Conservation (phyloP, 305 asterid genomes). For the Ilex paraguariensis region DNA sequence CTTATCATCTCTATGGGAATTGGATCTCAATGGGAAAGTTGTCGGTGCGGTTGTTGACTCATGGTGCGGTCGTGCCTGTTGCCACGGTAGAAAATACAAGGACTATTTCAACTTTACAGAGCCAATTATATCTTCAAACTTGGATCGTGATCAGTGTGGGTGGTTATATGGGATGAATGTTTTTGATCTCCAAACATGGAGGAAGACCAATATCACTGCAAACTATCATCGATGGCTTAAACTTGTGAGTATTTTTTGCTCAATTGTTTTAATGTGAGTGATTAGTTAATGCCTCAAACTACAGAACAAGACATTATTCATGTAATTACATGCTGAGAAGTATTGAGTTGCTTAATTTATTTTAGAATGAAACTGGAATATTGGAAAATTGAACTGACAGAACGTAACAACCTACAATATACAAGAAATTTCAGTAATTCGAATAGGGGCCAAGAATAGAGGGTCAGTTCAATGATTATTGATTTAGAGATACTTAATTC, state of each 20-base stretch:
- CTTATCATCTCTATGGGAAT: constrained; percentile 75
- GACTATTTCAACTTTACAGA: constrained; percentile 65
- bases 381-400: too few species aligned
- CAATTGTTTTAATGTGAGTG: too few species aligned
- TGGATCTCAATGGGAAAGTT: constrained; percentile 71
- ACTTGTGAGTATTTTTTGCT: constrained; percentile 36
- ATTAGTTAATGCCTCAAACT: too few species aligned
- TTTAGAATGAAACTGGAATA: too few species aligned
- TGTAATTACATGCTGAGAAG: too few species aligned
- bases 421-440: too few species aligned
- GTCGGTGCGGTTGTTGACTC: constrained; percentile 81
- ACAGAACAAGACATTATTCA: too few species aligned
- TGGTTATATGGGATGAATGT: constrained; percentile 83
- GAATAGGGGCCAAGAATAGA: too few species aligned
- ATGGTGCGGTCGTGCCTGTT: constrained; percentile 47
- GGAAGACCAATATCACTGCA: constrained; percentile 58
- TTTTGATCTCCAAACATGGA: constrained; percentile 72
- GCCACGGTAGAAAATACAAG: constrained; percentile 56
- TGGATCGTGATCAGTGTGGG: constrained; percentile 27
- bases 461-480: too few species aligned
- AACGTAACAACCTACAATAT: too few species aligned
- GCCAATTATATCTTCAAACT: constrained; percentile 32
- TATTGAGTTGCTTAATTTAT: too few species aligned
- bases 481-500: too few species aligned
- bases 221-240: constrained; percentile 81